Percentiles rank a stretch among this genome's conserved stretches.
phyloP scores from a whole-genome alignment of 306 rosid species.

The Herpetospermum pedunculosum region DNA sequence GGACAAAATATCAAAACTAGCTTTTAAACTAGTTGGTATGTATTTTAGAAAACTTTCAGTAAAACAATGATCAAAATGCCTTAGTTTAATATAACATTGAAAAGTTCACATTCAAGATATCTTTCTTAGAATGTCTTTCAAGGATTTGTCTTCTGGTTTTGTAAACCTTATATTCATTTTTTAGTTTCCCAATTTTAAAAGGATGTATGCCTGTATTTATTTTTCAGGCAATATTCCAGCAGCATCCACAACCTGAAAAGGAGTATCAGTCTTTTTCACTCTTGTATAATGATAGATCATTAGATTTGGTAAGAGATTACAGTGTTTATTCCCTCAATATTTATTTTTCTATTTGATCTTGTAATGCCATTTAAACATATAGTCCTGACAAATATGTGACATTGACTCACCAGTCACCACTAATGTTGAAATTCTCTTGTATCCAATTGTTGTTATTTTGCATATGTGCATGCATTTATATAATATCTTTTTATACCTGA shows the following conservation, averaged over 20 bases:
- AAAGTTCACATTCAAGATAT: not conserved
- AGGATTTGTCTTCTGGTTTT: slow-evolving; percentile 2
- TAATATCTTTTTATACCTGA: not conserved
- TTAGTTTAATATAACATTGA: slow-evolving; percentile 6
- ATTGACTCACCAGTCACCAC: not conserved
- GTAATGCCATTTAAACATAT: not conserved
- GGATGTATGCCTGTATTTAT: slow-evolving; percentile 16
- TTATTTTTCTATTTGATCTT: slow-evolving; percentile 3
- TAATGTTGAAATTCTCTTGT: not conserved
- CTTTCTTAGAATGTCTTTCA: slow-evolving; percentile 3
- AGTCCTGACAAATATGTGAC: not conserved
- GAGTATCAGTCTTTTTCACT: slow-evolving; percentile 99
- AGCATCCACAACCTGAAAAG: slow-evolving; percentile 94
- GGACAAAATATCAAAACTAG: not conserved
- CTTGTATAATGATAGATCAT: slow-evolving; percentile 62
- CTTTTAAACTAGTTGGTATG: not conserved
- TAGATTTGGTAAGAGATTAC: slow-evolving; percentile 74
- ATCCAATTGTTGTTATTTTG: not conserved
- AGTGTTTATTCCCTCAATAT: slow-evolving; percentile 2
- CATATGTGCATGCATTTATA: not conserved
- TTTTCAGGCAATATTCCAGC: slow-evolving; percentile 84
- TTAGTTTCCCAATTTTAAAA: slow-evolving; percentile 15
- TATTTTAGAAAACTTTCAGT: slow-evolving; percentile 3
- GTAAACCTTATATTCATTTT: slow-evolving; percentile 5
- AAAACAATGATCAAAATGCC: slow-evolving; percentile 5